Conservation (phyloP, 2,329 filamentous ascomycete species). For the Colletotrichum incanum region DNA sequence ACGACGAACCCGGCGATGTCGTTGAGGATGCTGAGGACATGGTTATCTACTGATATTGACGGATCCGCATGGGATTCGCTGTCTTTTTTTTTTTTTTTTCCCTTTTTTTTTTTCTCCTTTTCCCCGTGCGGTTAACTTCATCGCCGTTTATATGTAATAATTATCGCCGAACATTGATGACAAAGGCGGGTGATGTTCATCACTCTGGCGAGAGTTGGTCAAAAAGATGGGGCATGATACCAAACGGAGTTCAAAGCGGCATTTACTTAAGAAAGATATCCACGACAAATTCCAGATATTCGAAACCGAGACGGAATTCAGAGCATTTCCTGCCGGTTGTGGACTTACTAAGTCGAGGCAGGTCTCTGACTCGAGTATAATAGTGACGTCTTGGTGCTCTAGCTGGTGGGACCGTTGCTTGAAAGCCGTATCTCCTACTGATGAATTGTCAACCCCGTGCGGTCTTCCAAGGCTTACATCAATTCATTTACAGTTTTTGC, state of each 20-base stretch:
- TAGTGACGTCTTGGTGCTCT: slow-evolving; percentile 9
- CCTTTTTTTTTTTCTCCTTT: neutral
- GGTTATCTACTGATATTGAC: slow-evolving; percentile 81
- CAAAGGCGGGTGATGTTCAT: neutral
- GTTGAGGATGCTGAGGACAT: slow-evolving; percentile 89
- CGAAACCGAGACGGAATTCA: slow-evolving; percentile 11
- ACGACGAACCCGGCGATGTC: slow-evolving; percentile 83
- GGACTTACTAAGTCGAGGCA: neutral
- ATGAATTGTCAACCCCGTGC: neutral
- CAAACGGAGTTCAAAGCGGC: slow-evolving; percentile 35
- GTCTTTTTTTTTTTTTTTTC: slow-evolving; percentile 18
- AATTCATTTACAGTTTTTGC: neutral
- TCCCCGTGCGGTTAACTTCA: neutral
- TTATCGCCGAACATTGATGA: neutral
- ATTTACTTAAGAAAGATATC: slow-evolving; percentile 26
- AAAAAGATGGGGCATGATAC: slow-evolving; percentile 35
- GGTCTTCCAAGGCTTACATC: neutral
- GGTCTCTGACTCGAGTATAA: neutral
- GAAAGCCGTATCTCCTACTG: neutral
- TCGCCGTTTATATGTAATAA: neutral
- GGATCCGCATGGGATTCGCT: slow-evolving; percentile 8
- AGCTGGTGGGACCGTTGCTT: neutral
- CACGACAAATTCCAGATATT: slow-evolving; percentile 10
- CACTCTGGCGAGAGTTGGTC: neutral
- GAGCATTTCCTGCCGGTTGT: neutral